Percentiles rank a stretch among this genome's conserved stretches.
Conservation (phyloP, 148 eudicot genomes). For the Limonium bicolor region DNA sequence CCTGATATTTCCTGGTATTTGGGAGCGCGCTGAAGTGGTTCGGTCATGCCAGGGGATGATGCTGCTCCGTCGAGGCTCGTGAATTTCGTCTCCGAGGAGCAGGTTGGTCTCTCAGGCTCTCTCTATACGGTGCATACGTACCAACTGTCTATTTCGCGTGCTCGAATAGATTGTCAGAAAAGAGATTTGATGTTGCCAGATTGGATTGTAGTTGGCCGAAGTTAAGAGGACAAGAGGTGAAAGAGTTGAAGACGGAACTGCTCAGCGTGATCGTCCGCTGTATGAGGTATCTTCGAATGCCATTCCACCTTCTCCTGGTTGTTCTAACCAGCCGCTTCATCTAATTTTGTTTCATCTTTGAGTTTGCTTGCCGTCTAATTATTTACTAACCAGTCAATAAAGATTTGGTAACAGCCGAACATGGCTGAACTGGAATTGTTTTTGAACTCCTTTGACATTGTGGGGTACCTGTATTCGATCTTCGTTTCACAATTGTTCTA, state of each 20-base stretch:
- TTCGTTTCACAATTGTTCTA: too few species aligned
- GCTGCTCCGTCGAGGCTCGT: constrained; percentile 45
- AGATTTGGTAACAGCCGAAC: too few species aligned
- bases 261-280: constrained; percentile 91
- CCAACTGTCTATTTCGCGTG: neutral
- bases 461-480: too few species aligned
- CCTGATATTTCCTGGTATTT: too few species aligned
- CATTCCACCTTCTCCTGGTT: neutral
- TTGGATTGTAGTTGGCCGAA: constrained; percentile 47
- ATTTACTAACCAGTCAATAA: too few species aligned
- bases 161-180: neutral
- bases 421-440: too few species aligned
- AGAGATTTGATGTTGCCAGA: neutral
- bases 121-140: neutral
- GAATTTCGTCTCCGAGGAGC: constrained; percentile 79
- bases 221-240: constrained; percentile 61
- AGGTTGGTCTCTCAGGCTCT: constrained; percentile 16
- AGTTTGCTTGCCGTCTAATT: too few species aligned
- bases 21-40: too few species aligned
- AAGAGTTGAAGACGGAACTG: constrained; percentile 90
- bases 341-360: neutral
- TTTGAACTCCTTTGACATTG: too few species aligned
- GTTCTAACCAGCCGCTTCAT: too few species aligned
- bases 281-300: constrained; percentile 33
- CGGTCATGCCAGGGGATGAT: constrained; percentile 59